These are phyloP conservation scores for Daldinia decipiens DNA, from an alignment of 495 filamentous ascomycete genomes.

Conservation along the genomic window DNA sequence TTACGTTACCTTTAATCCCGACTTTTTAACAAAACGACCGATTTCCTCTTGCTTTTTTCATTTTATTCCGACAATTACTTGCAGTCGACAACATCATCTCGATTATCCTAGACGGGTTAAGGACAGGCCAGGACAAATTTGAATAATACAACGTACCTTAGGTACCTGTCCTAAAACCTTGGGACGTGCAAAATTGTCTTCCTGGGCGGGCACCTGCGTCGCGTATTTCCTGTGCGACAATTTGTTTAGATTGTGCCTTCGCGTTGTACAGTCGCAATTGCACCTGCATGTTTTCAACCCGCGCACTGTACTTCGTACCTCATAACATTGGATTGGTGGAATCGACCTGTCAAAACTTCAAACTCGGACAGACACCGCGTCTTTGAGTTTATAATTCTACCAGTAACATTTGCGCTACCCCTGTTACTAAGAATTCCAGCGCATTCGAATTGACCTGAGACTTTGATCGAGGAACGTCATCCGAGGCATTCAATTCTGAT, in stretches of 20 bases:
- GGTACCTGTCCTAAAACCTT: slow-evolving; percentile 18
- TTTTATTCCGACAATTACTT: not conserved
- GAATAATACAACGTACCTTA: slow-evolving; percentile 1
- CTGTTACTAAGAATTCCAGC: slow-evolving; percentile 34
- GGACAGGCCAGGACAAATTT: slow-evolving; percentile 2
- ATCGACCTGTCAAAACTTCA: slow-evolving; percentile 16
- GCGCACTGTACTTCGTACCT: slow-evolving; percentile 32
- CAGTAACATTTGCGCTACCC: slow-evolving; percentile 21
- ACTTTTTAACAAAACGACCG: slow-evolving; percentile 8
- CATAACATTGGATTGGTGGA: not conserved
- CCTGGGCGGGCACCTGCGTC: slow-evolving; percentile 30
- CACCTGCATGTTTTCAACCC: slow-evolving; percentile 15
- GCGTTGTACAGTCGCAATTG: slow-evolving; percentile 19
- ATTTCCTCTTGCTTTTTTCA: not conserved
- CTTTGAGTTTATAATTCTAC: slow-evolving; percentile 26
- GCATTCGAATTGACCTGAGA: slow-evolving; percentile 40
- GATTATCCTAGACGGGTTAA: slow-evolving; percentile 8
- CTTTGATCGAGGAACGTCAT: slow-evolving; percentile 30
- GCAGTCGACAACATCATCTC: slow-evolving; percentile 3
- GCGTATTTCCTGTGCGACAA: slow-evolving; percentile 34
- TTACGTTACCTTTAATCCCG: slow-evolving; percentile 12
- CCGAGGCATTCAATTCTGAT: slow-evolving; percentile 34
- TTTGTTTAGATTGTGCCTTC: slow-evolving; percentile 31
- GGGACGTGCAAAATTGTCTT: slow-evolving; percentile 14
- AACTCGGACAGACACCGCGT: slow-evolving; percentile 29